Conservation (phyloP, 345 rosid genomes). For the Dipteronia dyeriana region DNA sequence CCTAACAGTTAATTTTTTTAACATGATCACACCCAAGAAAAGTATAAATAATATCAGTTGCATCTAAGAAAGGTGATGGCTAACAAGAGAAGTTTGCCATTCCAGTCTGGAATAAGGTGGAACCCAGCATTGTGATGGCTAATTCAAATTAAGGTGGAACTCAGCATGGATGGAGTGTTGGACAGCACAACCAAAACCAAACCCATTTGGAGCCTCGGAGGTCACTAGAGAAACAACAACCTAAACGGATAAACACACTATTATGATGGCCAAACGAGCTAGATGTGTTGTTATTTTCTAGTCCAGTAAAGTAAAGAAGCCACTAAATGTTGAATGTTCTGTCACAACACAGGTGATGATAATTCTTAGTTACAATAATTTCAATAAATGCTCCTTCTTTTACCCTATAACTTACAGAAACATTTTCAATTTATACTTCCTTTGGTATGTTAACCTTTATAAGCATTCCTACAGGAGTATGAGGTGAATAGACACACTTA, state of each 20-base stretch:
- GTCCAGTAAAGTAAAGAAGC: neutral
- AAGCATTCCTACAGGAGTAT: neutral
- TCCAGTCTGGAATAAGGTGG: too few relatives aligned
- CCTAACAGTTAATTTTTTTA: neutral
- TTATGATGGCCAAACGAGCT: neutral
- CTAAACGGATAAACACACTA: neutral
- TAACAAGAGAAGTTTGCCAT: neutral
- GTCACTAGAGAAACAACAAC: neutral
- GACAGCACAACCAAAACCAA: neutral
- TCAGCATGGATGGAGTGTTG: neutral
- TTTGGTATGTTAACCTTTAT: neutral
- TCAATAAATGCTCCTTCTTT: neutral
- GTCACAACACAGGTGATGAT: too few relatives aligned
- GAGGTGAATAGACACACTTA: neutral
- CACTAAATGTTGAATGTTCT: neutral
- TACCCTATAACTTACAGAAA: neutral
- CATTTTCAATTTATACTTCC: neutral
- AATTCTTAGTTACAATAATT: neutral
- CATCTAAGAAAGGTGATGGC: conserved; percentile 2
- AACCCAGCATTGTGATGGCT: too few relatives aligned
- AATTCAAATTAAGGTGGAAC: neutral
- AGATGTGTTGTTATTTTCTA: neutral
- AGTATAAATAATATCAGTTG: conserved; percentile 3
- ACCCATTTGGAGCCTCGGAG: neutral
- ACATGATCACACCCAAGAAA: neutral